Evolutionary conservation across 805 yeast genomes (phyloP).

Genomic region (Citeromyces nyonsensis): DNA sequence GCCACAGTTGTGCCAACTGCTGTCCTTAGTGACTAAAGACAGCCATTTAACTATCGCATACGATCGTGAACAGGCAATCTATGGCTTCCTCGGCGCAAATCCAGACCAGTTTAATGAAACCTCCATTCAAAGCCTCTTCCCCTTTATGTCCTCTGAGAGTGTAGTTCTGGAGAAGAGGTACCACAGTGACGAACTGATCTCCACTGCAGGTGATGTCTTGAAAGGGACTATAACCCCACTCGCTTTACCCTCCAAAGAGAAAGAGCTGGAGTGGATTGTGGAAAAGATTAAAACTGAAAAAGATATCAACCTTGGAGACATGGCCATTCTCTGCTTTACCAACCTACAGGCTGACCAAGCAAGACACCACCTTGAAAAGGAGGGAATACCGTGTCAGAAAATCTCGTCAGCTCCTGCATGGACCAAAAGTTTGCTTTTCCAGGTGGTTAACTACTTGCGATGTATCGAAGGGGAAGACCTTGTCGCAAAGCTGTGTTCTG

Average conservation of each 20-base stretch:
- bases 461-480: slow-evolving; percentile 16
- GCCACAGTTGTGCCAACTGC: slow-evolving; percentile 27
- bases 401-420: slow-evolving; percentile 33
- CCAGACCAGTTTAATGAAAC: slow-evolving; percentile 13
- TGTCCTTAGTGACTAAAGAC: slow-evolving; percentile 17
- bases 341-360: slow-evolving; percentile 30
- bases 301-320: slow-evolving; percentile 3
- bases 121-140: slow-evolving; percentile 3
- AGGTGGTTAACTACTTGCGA: slow-evolving; percentile 32
- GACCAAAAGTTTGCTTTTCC: slow-evolving; percentile 26
- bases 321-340: slow-evolving; percentile 35
- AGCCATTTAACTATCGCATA: slow-evolving; percentile 57
- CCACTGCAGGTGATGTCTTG: no score
- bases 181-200: no score
- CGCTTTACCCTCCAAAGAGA: no score
- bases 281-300: no score
- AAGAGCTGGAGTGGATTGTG: no score
- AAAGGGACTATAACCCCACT: no score
- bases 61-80: slow-evolving; percentile 58
- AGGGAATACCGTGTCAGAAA: slow-evolving; percentile 25
- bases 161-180: no score
- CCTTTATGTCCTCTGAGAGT: no score
- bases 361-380: slow-evolving; percentile 18
- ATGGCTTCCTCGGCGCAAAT: slow-evolving; percentile 45
- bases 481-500: slow-evolving; percentile 12